Evolutionary conservation across 768 basidiomycete genomes (phyloP), one percentile per base, ranked within the genome.

Genomic region (Trametes cingulata): DNA sequence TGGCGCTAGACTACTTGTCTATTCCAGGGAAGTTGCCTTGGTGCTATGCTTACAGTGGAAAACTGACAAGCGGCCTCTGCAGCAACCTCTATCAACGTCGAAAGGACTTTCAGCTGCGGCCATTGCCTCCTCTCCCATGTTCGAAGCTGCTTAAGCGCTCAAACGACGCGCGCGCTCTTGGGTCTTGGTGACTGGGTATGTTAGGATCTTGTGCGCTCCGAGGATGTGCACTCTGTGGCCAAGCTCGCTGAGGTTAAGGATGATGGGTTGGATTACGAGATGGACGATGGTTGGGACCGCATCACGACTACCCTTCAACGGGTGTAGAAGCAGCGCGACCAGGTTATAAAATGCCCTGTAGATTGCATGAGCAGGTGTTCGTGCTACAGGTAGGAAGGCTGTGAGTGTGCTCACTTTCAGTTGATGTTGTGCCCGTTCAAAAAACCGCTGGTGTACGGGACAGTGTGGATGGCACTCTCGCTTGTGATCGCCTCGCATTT

Each of bases 1-100:
- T 78, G 74, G 76, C 71, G 5, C 48, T 72, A 0, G 71, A 77
- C 55, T 75, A 76, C 70, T 42, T 49, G 9, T 45, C 35, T 17
- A 43, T 51, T 15, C 19, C 29, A 8, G 43, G 54, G 46, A 47
- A 6, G 50, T 52, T 9, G 19, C 15, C 22, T 14, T 25, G 8
- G 4, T 48, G 19, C 4, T 22, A 13, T 14, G 2, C 17, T 25
- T n/a, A n/a, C n/a, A n/a, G n/a, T n/a, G n/a, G n/a, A n/a, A n/a
- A n/a, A n/a, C n/a, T n/a, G n/a, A n/a, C n/a, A n/a, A n/a, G n/a
- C n/a, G n/a, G n/a, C n/a, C n/a, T n/a, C n/a, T n/a, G 6, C 17
- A 48, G 46, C 46, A 29, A 48, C 46, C 13, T 48, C 46, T 33
- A 27, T 48, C 29, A 27, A 48, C 27, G 46, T 48, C 25, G 46